Conservation (phyloP, 108 stramenopile species). For the Cyclostephanos tholiformis region DNA sequence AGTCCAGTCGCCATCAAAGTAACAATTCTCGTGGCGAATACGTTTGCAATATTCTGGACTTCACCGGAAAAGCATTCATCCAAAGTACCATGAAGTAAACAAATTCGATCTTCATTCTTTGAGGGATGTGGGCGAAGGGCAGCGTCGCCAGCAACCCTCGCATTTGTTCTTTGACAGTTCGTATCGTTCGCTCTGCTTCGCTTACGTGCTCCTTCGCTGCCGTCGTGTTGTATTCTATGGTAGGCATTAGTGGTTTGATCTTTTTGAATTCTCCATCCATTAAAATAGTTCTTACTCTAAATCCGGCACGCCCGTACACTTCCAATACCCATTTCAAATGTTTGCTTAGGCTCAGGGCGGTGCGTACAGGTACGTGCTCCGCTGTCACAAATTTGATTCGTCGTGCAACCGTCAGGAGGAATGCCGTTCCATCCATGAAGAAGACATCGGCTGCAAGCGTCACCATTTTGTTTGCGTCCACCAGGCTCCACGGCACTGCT, state of each 20-base stretch:
- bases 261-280: background rate
- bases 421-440: too few species aligned
- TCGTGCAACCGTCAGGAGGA: conserved; percentile 15
- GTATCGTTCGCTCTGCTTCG: too few species aligned
- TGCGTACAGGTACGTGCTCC: conserved; percentile 11
- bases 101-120: too few species aligned
- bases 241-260: background rate
- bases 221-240: conserved; percentile 23
- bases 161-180: conserved; percentile 20
- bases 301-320: background rate
- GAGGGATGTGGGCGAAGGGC: conserved; percentile 13
- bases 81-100: too few species aligned
- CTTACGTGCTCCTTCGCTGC: conserved; percentile 29
- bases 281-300: background rate
- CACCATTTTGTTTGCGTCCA: conserved; percentile 19
- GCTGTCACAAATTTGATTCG: conserved; percentile 15
- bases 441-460: conserved; percentile 14
- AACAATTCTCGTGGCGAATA: too few species aligned
- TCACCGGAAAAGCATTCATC: too few species aligned
- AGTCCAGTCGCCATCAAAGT: too few species aligned
- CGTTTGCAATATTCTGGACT: too few species aligned
- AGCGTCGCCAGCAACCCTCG: conserved; percentile 20
- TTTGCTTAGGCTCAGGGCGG: too few species aligned
- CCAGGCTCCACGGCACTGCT: conserved; percentile 19
- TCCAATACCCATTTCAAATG: background rate